Base-by-base conservation (phyloP, 495 filamentous ascomycete genomes). In the Aspergillus indologenus region DNA sequence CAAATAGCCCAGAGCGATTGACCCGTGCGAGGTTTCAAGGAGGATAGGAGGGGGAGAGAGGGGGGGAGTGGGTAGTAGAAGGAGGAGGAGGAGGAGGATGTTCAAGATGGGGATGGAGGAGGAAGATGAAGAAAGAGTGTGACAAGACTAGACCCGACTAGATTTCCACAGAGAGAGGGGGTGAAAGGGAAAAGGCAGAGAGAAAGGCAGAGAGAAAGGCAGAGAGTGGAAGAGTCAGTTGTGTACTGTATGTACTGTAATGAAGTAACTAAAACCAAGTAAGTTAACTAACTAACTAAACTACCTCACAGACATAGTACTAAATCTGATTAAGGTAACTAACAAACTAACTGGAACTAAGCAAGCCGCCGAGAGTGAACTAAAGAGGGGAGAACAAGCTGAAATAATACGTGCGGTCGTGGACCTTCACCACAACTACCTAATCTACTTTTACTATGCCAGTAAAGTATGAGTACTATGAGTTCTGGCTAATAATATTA, bases 141-240 rank as follows among this genome's bases (percentile, higher is more conserved):
- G 29, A 12, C 47, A 42, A n/a, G 50, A 45, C 12, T 26, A 57
- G 29, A 42, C 42, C 47, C 29, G 29, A 53, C 54, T 45, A 50
- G 42, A 43, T 45, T 47, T 53, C 54, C 53, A 40, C 34, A 40
- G 12, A 19, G 31, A 29, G 47, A 12, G 45, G 60, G 31, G 29
- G 21, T 6, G 50, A 34, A 53, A 17, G 34, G 22, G 45, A 31
- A 45, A 52, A 18, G 45, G 56, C 52, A 53, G 45, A 49, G 56
- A 55, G 24, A 17, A 29, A 49, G 52, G 17, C n/a, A n/a, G n/a
- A n/a, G n/a, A n/a, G n/a, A n/a, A n/a, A 45, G 59, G 22, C 19
- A 24, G 42, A 17, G 53, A 56, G 46, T 50, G 58, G 58, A 47
- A 61, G 50, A 61, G 58, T 61, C 59, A 61, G 59, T 53, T 53